Base-by-base conservation (phyloP, 2,329 filamentous ascomycete species). In the Trichoderma citrinoviride region DNA sequence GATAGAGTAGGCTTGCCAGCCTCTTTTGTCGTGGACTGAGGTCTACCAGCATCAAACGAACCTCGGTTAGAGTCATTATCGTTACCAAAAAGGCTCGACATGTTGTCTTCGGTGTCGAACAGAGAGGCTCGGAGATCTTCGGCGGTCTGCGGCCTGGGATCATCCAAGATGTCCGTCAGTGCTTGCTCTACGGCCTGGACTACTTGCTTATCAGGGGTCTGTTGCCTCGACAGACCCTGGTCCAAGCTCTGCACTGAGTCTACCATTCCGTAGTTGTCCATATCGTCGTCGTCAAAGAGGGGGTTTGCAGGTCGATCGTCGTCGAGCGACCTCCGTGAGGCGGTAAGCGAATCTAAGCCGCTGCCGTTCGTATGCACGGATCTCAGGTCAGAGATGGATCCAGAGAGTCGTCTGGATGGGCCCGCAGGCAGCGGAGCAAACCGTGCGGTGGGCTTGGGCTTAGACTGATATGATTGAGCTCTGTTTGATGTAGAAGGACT, bases 151-250 rank as follows among this genome's bases (percentile, higher is more conserved):
- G 84, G 84, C 40, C 82, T 87, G 54, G 90, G 86, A 69, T 93
- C 88, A 69, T 92, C 92, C 81, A 99, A 90, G 67, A 99, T 99
- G 68, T 93, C 91, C 69, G 90, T 96, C 55, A 99, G 82, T 17
- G 93, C 95, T 69, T 91, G 87, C 75, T 98, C 93, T 85, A 99
- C 94, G 3, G 92, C 94, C 77, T 96, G 87, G 6, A 99, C 93
- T 29, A 97, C 90, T 66, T 89, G 85, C 0, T 85, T 90, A 71
- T 97, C 90, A 6, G 90, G 89, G 0, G 81, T 81, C 65, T 82
- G 82, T 10, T 84, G 82, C n/a, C 79, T 81, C 10, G 67, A 64
- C 7, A 68, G 49, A 47, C 92, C 90, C 53, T 89, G 88, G 23
- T 93, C 91, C 8, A 96, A 80, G 69, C 93, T 97, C 58, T 92